Evolutionary conservation across 1,139 yeast species (phyloP), one percentile per base, ranked within the genome.

Genomic region (Hyphopichia buzzinii): DNA sequence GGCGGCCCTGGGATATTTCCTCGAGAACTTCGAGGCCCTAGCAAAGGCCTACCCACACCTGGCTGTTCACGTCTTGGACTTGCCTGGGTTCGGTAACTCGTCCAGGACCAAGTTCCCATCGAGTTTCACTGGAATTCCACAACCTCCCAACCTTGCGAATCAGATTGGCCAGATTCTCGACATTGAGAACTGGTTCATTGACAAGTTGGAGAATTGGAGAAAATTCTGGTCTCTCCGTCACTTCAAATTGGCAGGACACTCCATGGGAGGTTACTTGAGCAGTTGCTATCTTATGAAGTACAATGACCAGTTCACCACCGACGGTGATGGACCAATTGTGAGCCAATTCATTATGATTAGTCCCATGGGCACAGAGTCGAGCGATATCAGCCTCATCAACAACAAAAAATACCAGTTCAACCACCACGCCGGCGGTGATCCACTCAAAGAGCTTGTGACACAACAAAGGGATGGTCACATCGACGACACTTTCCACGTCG

Each of bases 291-390:
- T 67, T 19, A 54, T 69, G 68, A 69, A 69, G 43, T 67, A 67
- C 42, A 63, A 64, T 38, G 49, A 54, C 26, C 44, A 41, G 29
- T 38, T 40, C 6, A 35, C 17, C 34, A 37, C 13, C 11, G 33
- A 30, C 21, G 44, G 40, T 8, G 48, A 37, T 1, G 29, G 40
- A 4, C 40, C 40, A 2, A 38, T 57, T 14, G 72, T 68, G 1
- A 47, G 51, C 13, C 56, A 62, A 23, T 56, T 67, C 24, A 52
- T 67, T 13, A 44, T 59, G 13, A 69, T 68, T 4, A 67, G 74
- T 47, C 75, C 76, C 4, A 64, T 70, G 73, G 76, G 76, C 3
- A 68, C 76, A 0, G 76, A 70, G 41, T 59, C 73, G 6, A 67
- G 62, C 39, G 50, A 51, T 28, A 42, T 45, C 12, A 67, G 74